Evolutionary conservation across 371 early-diverging fungal species (phyloP).

Genomic region (Mucor circinelloides): DNA sequence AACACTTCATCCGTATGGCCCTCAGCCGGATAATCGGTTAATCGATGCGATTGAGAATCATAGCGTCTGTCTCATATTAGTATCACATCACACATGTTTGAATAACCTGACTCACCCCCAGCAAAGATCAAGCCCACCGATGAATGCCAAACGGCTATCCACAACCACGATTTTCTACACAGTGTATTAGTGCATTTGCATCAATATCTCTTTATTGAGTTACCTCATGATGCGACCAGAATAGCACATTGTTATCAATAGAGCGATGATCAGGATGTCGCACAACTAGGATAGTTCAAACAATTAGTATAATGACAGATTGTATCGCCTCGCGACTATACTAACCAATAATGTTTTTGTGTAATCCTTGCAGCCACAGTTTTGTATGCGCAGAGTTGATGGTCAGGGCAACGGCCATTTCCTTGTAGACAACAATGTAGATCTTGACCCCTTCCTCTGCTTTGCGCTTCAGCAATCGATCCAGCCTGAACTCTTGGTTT

Average conservation of each 20-base stretch:
- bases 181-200: background rate
- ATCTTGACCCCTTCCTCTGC: constrained; percentile 91
- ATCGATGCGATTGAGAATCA: constrained; percentile 78
- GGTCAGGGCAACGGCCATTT: constrained; percentile 79
- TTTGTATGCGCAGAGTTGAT: constrained; percentile 85
- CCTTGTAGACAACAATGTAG: constrained; percentile 90
- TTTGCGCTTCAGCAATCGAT: constrained; percentile 80
- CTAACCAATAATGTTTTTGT: constrained; percentile 78
- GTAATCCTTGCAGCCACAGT: constrained; percentile 70
- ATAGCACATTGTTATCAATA: constrained; percentile 62
- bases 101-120: constrained; percentile 68
- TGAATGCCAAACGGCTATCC: constrained; percentile 73
- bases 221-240: constrained; percentile 80
- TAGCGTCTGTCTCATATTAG: constrained; percentile 61
- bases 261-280: constrained; percentile 73
- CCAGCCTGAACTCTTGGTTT: constrained; percentile 78
- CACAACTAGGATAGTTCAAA: constrained; percentile 43
- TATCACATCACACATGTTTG: background rate
- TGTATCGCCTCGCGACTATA: background rate
- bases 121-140: constrained; percentile 84
- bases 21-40: constrained; percentile 70
- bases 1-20: constrained; percentile 53
- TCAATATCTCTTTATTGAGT: background rate
- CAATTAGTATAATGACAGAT: background rate
- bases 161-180: constrained; percentile 72